Evolutionary conservation across 2,329 filamentous ascomycete genomes (phyloP).

Genomic region (Triangularia setosa): DNA sequence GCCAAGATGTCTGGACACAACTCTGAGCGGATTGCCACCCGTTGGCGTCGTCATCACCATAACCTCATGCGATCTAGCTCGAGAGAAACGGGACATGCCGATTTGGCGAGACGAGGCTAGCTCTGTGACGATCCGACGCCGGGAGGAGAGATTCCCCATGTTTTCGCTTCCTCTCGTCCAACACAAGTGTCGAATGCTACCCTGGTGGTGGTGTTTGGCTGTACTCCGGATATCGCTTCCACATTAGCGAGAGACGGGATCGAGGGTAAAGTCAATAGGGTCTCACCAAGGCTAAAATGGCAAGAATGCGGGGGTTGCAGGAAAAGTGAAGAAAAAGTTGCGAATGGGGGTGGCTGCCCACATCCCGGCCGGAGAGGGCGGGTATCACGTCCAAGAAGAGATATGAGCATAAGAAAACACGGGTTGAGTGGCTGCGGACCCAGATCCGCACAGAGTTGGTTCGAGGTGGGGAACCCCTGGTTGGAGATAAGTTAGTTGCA

Average conservation of each 20-base stretch:
- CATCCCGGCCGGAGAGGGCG: constrained; percentile 2
- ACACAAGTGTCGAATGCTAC: neutral
- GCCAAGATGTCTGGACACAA: neutral
- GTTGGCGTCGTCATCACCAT: constrained; percentile 6
- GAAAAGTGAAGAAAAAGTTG: neutral
- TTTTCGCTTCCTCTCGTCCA: neutral
- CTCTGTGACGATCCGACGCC: neutral
- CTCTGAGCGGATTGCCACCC: constrained; percentile 2
- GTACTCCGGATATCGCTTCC: neutral
- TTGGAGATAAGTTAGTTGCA: neutral
- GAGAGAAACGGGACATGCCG: neutral
- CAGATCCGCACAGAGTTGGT: neutral
- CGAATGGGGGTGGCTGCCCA: neutral
- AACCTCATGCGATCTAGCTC: neutral
- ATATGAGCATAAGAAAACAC: neutral
- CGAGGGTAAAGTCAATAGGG: neutral
- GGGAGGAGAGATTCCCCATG: neutral
- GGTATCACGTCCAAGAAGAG: neutral
- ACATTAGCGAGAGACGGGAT: neutral
- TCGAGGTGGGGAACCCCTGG: constrained; percentile 5
- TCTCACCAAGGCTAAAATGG: constrained; percentile 7
- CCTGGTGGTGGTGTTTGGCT: neutral
- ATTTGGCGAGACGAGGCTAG: neutral
- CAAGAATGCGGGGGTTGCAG: neutral
- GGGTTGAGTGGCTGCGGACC: neutral